Base-by-base conservation (phyloP, 2,329 filamentous ascomycete species). In the Sodiomyces alkalinus region DNA sequence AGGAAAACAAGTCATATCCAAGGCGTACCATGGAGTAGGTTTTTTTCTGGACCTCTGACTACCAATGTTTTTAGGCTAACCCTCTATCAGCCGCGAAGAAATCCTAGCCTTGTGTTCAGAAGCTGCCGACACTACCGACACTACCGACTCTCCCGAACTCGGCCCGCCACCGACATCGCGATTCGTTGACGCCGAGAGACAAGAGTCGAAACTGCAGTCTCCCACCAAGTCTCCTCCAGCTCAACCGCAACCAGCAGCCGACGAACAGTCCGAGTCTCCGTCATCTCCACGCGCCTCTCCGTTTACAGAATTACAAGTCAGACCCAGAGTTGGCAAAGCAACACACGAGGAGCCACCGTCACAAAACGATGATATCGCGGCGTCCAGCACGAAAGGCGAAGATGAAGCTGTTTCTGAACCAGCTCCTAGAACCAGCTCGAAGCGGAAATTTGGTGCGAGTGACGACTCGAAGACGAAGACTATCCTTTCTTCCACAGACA, bases 1-100 rank as follows among this genome's bases (percentile, higher is more conserved):
- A 64, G 20, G 80, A 87, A 48, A 68, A 71, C 45, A 81, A 79
- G 42, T 52, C 60, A 3, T 80, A 69, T 42, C 73, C 76, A 8
- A 60, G 80, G 29, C 61, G 63, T 39, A 80, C 78, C 7, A 56
- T 85, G 43, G 75, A 69, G 76, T 81, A 58, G 33, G 68, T 55
- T n/a, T n/a, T n/a, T n/a, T n/a, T n/a, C n/a, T n/a, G n/a, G n/a
- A n/a, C n/a, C 4, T 11, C 5, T 20, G 9, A 28, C 9, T 23
- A n/a, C 15, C 7, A 6, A n/a, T 7, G 6, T 10, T 5, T 17
- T 39, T 31, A 25, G 30, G 19, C 41, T 51, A 34, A 53, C 41
- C 22, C 34, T 10, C 7, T 16, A 19, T 6, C 30, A 76, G 71
- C 37, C 60, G 60, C 14, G 68, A 74, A 6, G 68, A 80, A 40